Conservation (phyloP, 768 basidiomycete genomes). For the Infundibulicybe gibba region DNA sequence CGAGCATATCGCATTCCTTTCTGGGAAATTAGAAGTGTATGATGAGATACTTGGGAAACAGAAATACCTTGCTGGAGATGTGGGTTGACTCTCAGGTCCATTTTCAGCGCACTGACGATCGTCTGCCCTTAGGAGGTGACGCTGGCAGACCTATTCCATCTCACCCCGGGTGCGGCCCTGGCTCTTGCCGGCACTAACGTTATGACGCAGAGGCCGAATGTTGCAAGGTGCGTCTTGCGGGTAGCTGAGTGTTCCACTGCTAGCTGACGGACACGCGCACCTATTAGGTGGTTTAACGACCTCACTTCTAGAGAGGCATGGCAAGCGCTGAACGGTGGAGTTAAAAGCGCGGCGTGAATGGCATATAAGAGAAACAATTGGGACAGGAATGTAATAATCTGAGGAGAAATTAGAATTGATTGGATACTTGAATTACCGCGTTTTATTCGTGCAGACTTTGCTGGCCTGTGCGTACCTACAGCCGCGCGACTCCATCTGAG, state of each 20-base stretch:
- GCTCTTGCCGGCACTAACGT: slow-evolving; percentile 14
- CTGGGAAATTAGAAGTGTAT: slow-evolving; percentile 36
- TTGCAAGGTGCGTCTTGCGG: slow-evolving; percentile 24
- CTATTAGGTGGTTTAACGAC: slow-evolving; percentile 44
- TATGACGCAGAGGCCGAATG: slow-evolving; percentile 31
- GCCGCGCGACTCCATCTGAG: no score
- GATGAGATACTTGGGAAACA: slow-evolving; percentile 41
- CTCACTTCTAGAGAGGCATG: slow-evolving; percentile 40
- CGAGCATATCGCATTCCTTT: slow-evolving; percentile 17
- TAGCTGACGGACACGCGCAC: not conserved
- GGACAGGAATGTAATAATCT: no score
- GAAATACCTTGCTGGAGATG: slow-evolving; percentile 43
- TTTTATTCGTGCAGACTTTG: no score
- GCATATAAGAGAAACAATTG: no score
- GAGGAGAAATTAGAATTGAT: no score
- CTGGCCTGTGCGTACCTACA: no score
- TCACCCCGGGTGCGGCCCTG: slow-evolving; percentile 25
- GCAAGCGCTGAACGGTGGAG: slow-evolving; percentile 9
- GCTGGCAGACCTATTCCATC: slow-evolving; percentile 36
- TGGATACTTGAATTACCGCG: no score
- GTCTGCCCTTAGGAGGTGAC: slow-evolving; percentile 22
- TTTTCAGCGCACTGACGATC: not conserved
- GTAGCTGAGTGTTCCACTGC: not conserved
- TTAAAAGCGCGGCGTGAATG: no score
- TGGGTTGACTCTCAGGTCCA: slow-evolving; percentile 12